Evolutionary conservation across 768 basidiomycete genomes (phyloP), one percentile per base, ranked within the genome.

Genomic region (Psilocybe sp.): DNA sequence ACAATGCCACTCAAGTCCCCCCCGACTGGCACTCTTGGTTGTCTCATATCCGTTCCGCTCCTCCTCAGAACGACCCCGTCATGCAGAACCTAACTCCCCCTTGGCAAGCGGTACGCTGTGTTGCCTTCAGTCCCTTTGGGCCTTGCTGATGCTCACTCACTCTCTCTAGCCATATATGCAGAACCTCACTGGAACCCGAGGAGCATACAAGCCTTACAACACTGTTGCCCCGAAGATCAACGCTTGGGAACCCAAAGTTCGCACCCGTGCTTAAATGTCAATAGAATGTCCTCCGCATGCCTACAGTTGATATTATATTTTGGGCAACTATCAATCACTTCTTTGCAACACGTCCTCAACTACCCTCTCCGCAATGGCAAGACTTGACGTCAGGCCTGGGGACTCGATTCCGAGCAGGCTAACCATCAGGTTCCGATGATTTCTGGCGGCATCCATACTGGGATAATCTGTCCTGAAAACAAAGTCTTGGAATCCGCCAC

Each of bases 1-100:
- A 78, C 69, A 88, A 98, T 61, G 92, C 90, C n/a, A 80, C 91
- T 0, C 96, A 99, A 74, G 85, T 97, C 33, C 90, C 93, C 13
- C 81, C 95, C 0, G 94, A 96, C 69, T 98, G 96, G 96, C 96
- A 97, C 72, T 84, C 94, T 4, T 98, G 95, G 95, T 70, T 98
- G 34, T 77, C 79, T 9, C 93, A 97, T 63, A 97, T 96, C 60
- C 88, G 96, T 43, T 80, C 84, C 57, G 81, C 85, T 19, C 80
- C 92, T 4, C 96, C 96, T 1, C 72, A 77, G 1, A 75, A 86
- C 51, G 96, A 98, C 61, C 64, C 75, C 1, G 69, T 92, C 19
- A 72, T 96, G 68, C 79, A 87, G 60, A 80, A 74, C 51, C 58
- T 77, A 35, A 79, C 82, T 28, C 92, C 89, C 1, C 69, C 84